These are phyloP conservation scores for Lasiodiplodia gonubiensis DNA, from an alignment of 2,329 filamentous ascomycete genomes.

Conservation along the genomic window DNA sequence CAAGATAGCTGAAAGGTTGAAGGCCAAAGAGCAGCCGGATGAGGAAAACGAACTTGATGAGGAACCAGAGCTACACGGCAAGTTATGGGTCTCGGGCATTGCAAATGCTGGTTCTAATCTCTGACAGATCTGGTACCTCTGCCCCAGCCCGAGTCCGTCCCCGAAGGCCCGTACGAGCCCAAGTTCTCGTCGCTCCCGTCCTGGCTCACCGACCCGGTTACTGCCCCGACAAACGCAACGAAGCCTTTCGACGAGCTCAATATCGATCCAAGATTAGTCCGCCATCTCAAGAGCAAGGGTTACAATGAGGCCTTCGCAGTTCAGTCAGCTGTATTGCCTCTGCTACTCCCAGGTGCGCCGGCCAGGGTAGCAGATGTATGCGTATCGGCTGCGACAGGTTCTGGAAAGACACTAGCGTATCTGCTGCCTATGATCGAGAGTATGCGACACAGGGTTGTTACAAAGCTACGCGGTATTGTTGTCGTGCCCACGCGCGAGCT, in stretches of 20 bases:
- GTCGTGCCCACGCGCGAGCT: constrained; percentile 91
- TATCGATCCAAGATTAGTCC: constrained; percentile 64
- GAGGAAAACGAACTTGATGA: constrained; percentile 34
- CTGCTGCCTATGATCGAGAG: constrained; percentile 82
- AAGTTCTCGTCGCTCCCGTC: constrained; percentile 78
- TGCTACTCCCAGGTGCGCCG: constrained; percentile 71
- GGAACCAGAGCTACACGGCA: constrained; percentile 58
- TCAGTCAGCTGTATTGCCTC: constrained; percentile 78
- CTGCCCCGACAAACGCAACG: constrained; percentile 65
- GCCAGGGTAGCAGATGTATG: constrained; percentile 77
- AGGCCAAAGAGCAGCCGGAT: constrained; percentile 30
- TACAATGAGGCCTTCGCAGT: constrained; percentile 77
- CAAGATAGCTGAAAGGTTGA: constrained; percentile 35
- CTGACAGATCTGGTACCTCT: constrained; percentile 72
- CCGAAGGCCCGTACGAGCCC: constrained; percentile 63
- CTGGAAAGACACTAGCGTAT: constrained; percentile 93
- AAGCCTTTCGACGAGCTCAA: constrained; percentile 69
- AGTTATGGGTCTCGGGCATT: neutral
- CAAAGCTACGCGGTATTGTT: constrained; percentile 76
- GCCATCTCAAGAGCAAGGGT: constrained; percentile 69
- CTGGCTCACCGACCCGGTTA: constrained; percentile 81
- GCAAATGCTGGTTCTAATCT: neutral
- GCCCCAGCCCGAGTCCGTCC: constrained; percentile 73
- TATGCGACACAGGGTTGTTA: constrained; percentile 68
- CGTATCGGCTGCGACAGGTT: constrained; percentile 91